phyloP scores from a whole-genome alignment of 345 rosid genomes.

The Kandelia obovata region DNA sequence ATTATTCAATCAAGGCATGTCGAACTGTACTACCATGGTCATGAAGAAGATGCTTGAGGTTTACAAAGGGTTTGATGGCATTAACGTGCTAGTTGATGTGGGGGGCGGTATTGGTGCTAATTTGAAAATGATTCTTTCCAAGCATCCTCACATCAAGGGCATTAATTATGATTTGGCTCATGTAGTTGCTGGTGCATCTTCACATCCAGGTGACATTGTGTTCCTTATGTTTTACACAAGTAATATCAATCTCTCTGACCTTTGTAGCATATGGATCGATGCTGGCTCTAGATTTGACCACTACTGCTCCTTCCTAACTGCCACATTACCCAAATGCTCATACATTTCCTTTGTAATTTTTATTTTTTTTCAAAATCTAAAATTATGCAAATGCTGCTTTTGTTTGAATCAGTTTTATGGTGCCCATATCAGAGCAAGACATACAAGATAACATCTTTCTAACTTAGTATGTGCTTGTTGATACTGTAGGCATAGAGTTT shows the following conservation, averaged over 20 bases:
- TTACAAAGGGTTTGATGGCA: slow-evolving; percentile 31
- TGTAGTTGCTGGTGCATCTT: slow-evolving; percentile 31
- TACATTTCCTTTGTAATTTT: too few species aligned
- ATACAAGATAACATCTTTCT: too few species aligned
- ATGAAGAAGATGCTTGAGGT: slow-evolving; percentile 28
- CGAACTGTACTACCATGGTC: slow-evolving; percentile 21
- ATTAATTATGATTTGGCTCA: slow-evolving; percentile 40
- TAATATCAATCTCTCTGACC: too few species aligned
- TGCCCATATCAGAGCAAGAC: too few species aligned
- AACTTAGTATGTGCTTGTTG: background rate
- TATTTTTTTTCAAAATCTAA: too few species aligned
- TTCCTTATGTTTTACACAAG: too few species aligned
- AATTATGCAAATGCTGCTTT: too few species aligned
- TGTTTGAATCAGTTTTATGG: too few species aligned
- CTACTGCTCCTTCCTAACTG: too few species aligned
- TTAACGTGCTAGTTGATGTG: slow-evolving; percentile 35
- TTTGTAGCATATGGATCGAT: too few species aligned
- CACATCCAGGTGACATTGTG: slow-evolving; percentile 25
- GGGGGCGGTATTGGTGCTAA: slow-evolving; percentile 37
- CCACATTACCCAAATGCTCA: too few species aligned
- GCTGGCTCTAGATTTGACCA: slow-evolving; percentile 4
- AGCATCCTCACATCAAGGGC: slow-evolving; percentile 34
- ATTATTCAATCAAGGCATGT: slow-evolving; percentile 29
- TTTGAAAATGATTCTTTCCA: slow-evolving; percentile 23
- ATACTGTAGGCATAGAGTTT: slow-evolving; percentile 24